Evolutionary conservation across 805 yeast genomes (phyloP), one percentile per base, ranked within the genome.

Genomic region (Ogataea ramenticola): DNA sequence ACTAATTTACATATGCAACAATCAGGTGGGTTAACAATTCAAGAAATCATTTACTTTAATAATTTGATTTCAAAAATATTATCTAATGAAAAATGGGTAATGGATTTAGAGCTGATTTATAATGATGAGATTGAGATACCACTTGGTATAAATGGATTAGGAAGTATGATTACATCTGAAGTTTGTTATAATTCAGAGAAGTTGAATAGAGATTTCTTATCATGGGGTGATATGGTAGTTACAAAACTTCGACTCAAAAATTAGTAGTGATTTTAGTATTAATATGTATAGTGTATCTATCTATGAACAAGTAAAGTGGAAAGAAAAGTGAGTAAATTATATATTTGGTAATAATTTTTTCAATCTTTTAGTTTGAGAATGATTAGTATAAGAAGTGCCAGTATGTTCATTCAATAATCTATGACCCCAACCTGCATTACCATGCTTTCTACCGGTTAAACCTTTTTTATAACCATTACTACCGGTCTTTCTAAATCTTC

Each of bases 361-460:
- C 49, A 82, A 58, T 58, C 79, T 82, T 55, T 75, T 77, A 41
- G 76, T 67, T 56, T 83, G 88, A 21, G 71, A 66, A 21, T 70
- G 67, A 27, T 65, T 71, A 34, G 80, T 86, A 52, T 65, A 59
- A 8, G 72, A 77, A 52, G 72, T 82, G 27, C 79, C 83, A 51
- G 79, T 75, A 63, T 83, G 70, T 54, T 72, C 73, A 47, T 77
- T 68, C 56, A 84, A 65, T 22, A 75, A 70, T 42, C 80, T 72
- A 35, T 76, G 67, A 29, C 89, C 74, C 83, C 93, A 90, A 20
- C 96, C 90, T 1, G 89, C 86, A 57, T 90, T 90, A 41, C 97
- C 96, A 61, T 90, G 97, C 52, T 86, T 84, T 68, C 96, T 78
- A 11, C 96, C 95, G 19, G 95, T 84, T 54, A 80, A 78, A 49